Evolutionary conservation across 495 filamentous ascomycete genomes (phyloP).

Genomic region (Aspergillus leporis): DNA sequence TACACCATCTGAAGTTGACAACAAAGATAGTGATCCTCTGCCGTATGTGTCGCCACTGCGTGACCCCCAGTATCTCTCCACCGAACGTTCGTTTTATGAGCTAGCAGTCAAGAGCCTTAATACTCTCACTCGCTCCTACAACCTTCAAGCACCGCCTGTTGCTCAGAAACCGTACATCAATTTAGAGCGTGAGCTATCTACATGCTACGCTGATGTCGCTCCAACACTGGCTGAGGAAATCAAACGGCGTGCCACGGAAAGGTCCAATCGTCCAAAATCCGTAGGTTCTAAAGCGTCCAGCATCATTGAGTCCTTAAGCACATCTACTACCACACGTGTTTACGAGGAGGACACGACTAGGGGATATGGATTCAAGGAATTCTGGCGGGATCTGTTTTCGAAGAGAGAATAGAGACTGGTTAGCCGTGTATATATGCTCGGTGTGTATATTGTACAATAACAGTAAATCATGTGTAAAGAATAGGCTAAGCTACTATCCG

Average conservation of each 20-base stretch:
- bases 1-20: conserved; percentile 6
- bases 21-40: conserved; percentile 22
- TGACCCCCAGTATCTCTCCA: conserved; percentile 55
- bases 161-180: conserved; percentile 93
- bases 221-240: conserved; percentile 73
- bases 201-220: conserved; percentile 84
- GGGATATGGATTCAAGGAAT: conserved; percentile 80
- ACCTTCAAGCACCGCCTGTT: conserved; percentile 86
- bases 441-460: conserved; percentile 8
- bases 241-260: conserved; percentile 61
- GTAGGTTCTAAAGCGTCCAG: conserved; percentile 38
- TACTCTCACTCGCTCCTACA: conserved; percentile 80
- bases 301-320: conserved; percentile 54
- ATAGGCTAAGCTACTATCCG: background rate
- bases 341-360: conserved; percentile 70
- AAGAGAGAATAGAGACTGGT: conserved; percentile 22
- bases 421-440: background rate
- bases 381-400: conserved; percentile 81
- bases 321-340: conserved; percentile 54
- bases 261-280: conserved; percentile 39
- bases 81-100: conserved; percentile 74
- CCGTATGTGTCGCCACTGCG: conserved; percentile 44
- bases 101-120: conserved; percentile 82
- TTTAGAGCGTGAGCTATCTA: conserved; percentile 76
- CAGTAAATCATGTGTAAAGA: conserved; percentile 1